Percentiles rank a stretch among this genome's conserved stretches.
phyloP scores from a whole-genome alignment of 2,329 filamentous ascomycete species.

The Teratosphaeria epicoccoides region DNA sequence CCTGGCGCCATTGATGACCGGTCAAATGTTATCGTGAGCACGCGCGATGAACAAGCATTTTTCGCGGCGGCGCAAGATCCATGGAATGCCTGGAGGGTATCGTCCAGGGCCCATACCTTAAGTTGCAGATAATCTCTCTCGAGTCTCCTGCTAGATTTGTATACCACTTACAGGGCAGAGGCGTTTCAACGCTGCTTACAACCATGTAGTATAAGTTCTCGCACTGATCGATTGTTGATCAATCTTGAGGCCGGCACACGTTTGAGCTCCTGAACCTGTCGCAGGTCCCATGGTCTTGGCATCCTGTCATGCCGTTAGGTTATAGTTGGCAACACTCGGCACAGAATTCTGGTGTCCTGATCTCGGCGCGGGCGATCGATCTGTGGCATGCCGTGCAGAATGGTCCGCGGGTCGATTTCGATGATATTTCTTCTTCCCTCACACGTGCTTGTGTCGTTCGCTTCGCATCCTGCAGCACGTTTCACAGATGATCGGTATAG shows the following conservation, averaged over 20 bases:
- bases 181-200: background rate
- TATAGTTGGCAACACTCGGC: too few species aligned
- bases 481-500: background rate
- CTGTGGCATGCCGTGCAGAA: too few species aligned
- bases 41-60: background rate
- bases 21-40: background rate
- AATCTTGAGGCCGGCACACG: background rate
- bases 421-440: too few species aligned
- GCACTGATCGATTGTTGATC: background rate
- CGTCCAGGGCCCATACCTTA: too few species aligned
- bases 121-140: too few species aligned
- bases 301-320: too few species aligned
- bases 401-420: too few species aligned
- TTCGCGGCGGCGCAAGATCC: background rate
- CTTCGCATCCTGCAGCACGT: too few species aligned
- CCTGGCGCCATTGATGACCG: background rate
- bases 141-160: too few species aligned
- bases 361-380: background rate
- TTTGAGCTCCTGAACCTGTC: too few species aligned
- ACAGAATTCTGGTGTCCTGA: background rate
- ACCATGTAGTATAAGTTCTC: background rate
- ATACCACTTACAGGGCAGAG: background rate
- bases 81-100: background rate
- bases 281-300: too few species aligned
- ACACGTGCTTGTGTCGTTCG: too few species aligned